A percentile compares a stretch with the other conserved stretches of the same genome.
Conservation (phyloP, 2,329 filamentous ascomycete species). For the Colletotrichum navitas region DNA sequence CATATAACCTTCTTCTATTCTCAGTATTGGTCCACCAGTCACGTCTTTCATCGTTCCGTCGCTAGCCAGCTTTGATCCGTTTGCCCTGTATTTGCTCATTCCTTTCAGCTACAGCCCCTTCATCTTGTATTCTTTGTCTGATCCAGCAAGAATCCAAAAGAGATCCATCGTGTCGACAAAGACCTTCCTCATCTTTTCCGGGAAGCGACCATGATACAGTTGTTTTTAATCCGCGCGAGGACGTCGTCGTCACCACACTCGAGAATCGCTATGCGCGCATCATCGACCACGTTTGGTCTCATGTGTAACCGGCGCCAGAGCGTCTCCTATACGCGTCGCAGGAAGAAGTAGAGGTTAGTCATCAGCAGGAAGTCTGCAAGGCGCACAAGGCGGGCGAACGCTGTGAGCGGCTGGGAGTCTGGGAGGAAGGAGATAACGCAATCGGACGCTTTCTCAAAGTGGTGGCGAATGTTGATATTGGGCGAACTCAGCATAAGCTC, state of each 20-base stretch:
- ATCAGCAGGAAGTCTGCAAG: background rate
- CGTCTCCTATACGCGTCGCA: background rate
- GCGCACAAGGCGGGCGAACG: background rate
- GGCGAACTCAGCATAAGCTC: background rate
- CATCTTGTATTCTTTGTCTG: background rate
- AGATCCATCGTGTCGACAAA: background rate
- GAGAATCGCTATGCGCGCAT: background rate
- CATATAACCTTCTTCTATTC: background rate
- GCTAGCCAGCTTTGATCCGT: background rate
- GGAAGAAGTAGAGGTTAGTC: background rate
- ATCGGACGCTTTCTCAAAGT: background rate
- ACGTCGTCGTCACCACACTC: background rate
- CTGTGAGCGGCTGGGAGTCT: background rate
- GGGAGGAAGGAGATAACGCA: background rate
- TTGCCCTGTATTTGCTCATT: background rate
- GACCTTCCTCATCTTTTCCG: background rate
- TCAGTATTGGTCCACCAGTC: background rate
- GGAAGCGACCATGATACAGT: background rate
- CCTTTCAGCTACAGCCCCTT: background rate
- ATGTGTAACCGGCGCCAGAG: slow-evolving; percentile 2
- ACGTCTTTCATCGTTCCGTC: background rate
- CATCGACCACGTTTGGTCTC: background rate
- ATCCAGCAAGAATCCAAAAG: background rate
- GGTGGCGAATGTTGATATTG: background rate
- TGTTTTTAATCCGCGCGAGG: background rate